Conservation (phyloP, 2,329 filamentous ascomycete species). For the Phyllosticta citribraziliensis region DNA sequence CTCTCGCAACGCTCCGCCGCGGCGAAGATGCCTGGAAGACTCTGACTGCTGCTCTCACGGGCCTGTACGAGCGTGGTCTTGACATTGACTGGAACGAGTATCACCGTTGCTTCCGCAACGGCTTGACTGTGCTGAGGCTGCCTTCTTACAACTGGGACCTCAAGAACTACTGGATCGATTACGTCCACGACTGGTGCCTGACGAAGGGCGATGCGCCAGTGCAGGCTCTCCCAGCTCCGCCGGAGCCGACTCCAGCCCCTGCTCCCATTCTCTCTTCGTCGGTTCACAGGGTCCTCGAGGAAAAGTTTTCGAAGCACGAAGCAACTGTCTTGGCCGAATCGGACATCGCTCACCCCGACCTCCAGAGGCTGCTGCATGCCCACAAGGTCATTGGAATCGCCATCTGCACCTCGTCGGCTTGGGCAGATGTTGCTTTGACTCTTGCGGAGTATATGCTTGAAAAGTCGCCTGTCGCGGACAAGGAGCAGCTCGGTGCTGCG, state of each 20-base stretch:
- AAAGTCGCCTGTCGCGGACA: not conserved
- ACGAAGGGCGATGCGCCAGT: slow-evolving; percentile 15
- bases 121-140: slow-evolving; percentile 41
- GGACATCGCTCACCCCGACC: slow-evolving; percentile 31
- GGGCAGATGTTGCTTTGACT: slow-evolving; percentile 25
- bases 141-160: slow-evolving; percentile 33
- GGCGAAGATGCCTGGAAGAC: slow-evolving; percentile 16
- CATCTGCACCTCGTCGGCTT: slow-evolving; percentile 32
- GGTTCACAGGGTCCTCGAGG: slow-evolving; percentile 29
- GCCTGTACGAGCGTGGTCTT: slow-evolving; percentile 45
- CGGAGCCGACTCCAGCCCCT: slow-evolving; percentile 8
- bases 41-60: slow-evolving; percentile 36
- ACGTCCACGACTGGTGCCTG: slow-evolving; percentile 24
- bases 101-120: slow-evolving; percentile 40
- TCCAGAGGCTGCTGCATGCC: slow-evolving; percentile 30
- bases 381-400: slow-evolving; percentile 36
- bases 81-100: slow-evolving; percentile 53
- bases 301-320: slow-evolving; percentile 18
- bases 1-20: slow-evolving; percentile 8
- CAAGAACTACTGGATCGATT: slow-evolving; percentile 30
- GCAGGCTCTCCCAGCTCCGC: slow-evolving; percentile 9
- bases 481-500: slow-evolving; percentile 20
- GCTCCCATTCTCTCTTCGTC: slow-evolving; percentile 19
- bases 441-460: slow-evolving; percentile 20
- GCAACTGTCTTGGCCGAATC: slow-evolving; percentile 29